Evolutionary conservation across 2,329 filamentous ascomycete genomes (phyloP), one percentile per base, ranked within the genome.

Genomic region (Penicillium hesseltinei): DNA sequence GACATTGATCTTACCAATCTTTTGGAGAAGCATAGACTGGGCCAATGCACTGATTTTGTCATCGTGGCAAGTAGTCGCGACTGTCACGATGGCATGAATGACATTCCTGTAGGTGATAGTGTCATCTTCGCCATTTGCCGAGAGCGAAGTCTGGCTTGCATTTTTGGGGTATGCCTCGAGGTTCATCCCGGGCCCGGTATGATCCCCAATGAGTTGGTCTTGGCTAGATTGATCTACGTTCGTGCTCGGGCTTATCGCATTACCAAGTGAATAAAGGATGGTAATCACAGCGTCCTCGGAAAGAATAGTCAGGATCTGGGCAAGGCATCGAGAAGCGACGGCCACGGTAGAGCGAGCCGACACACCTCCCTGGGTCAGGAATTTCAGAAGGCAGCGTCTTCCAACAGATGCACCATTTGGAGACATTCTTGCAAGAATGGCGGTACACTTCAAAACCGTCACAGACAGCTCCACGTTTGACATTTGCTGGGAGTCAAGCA

Each of bases 21-120:
- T 97, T 70, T 99, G 94, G n/a, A 96, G 78, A 25, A 99, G 84
- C 87, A 99, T 97, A 0, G 92, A 95, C 66, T 97, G 89, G 2
- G 92, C 93, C 51, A 99, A 80, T 5, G 92, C 92, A 7, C 89
- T 94, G 53, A 99, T 96, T 76, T 97, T 96, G 58, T 91, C 87
- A 68, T 99, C 92, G 47, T 88, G 84, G 70, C 88, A 92, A 56
- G 85, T 87, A 23, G 83, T 85, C 0, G 94, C 91, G 71, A 99
- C 91, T n/a, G 87, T 88, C 56, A 95, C 93, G 60, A 99, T 93
- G 0, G 93, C 91, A 70, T 95, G 88, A n/a, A 97, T 87, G n/a
- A 97, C 89, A 61, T 93, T 95, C 36, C 87, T 85, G 70, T 95
- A 92, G 0, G 92, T 87, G 31, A 86, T 78, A 5, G 87, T 85